Evolutionary conservation across 768 basidiomycete species (phyloP).

Genomic region (Rubroboletus pulcherrimus): DNA sequence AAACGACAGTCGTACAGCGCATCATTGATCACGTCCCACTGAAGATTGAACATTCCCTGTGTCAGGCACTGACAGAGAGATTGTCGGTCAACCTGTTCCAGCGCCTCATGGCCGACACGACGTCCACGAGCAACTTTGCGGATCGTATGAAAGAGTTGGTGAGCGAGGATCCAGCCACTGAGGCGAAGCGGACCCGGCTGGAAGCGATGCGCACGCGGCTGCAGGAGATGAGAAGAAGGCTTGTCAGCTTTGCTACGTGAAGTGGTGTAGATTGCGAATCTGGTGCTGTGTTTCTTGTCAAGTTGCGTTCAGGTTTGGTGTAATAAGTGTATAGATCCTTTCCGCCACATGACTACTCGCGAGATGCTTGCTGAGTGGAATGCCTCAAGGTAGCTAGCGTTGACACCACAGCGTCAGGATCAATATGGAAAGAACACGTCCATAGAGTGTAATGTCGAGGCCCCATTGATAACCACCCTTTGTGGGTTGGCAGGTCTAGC

Average conservation of each 20-base stretch:
- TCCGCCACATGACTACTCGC: neutral
- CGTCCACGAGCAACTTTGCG: constrained; percentile 7
- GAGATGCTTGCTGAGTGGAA: too few relatives aligned
- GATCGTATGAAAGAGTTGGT: constrained; percentile 40
- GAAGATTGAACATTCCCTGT: constrained; percentile 44
- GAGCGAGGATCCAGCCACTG: constrained; percentile 42
- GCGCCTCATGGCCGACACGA: constrained; percentile 26
- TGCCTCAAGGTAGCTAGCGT: too few relatives aligned
- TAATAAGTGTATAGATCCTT: neutral
- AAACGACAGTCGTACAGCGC: constrained; percentile 35
- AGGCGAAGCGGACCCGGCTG: constrained; percentile 35
- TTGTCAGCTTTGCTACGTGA: constrained; percentile 28
- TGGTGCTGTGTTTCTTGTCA: neutral
- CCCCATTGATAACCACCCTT: too few relatives aligned
- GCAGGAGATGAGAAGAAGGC: constrained; percentile 36
- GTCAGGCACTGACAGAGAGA: constrained; percentile 35
- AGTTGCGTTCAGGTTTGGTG: neutral
- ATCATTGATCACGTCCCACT: constrained; percentile 53
- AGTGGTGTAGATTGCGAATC: neutral
- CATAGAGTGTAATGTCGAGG: too few relatives aligned
- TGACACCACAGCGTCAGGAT: too few relatives aligned
- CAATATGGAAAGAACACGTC: too few relatives aligned
- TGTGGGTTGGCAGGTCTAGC: too few relatives aligned
- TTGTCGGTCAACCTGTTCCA: constrained; percentile 36
- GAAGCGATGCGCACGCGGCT: constrained; percentile 33